phyloP scores from a whole-genome alignment of 208 protist species.

The Leishmania major region DNA sequence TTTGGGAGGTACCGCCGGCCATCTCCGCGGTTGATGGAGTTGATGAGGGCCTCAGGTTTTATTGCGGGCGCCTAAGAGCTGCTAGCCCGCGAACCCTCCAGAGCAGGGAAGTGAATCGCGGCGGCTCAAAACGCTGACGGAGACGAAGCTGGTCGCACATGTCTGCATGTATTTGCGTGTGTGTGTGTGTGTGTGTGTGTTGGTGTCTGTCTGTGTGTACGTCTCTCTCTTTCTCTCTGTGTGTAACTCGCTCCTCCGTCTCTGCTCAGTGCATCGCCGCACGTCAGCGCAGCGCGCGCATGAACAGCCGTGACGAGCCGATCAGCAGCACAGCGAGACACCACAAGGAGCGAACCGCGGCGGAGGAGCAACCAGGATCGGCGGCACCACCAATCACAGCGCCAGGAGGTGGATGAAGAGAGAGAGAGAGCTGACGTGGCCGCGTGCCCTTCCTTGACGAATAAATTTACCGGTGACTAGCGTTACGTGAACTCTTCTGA shows the following conservation, averaged over 20 bases:
- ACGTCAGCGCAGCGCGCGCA: too few species aligned
- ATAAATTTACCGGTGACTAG: neutral
- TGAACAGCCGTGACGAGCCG: neutral
- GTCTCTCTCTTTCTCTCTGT: neutral
- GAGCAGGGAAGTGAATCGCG: conserved; percentile 35
- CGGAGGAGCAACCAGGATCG: neutral
- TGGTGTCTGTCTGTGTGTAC: neutral
- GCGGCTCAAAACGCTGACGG: conserved; percentile 29
- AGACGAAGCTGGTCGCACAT: conserved; percentile 9
- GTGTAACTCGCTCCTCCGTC: neutral
- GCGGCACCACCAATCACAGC: neutral
- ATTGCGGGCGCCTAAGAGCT: conserved; percentile 38
- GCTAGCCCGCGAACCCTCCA: conserved; percentile 24
- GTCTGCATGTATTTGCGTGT: conserved; percentile 8
- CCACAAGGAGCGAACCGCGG: neutral
- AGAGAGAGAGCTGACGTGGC: neutral
- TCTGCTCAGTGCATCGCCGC: neutral
- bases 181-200: conserved; percentile 9
- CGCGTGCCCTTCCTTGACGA: neutral
- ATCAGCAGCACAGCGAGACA: neutral
- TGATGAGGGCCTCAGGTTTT: conserved; percentile 20
- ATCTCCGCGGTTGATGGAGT: neutral
- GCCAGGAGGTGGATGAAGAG: neutral
- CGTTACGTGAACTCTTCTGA: neutral
- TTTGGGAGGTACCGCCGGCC: neutral